These are phyloP conservation scores for Myxozyma sirexii DNA, from an alignment of 805 yeast species.

Conservation along the genomic window DNA sequence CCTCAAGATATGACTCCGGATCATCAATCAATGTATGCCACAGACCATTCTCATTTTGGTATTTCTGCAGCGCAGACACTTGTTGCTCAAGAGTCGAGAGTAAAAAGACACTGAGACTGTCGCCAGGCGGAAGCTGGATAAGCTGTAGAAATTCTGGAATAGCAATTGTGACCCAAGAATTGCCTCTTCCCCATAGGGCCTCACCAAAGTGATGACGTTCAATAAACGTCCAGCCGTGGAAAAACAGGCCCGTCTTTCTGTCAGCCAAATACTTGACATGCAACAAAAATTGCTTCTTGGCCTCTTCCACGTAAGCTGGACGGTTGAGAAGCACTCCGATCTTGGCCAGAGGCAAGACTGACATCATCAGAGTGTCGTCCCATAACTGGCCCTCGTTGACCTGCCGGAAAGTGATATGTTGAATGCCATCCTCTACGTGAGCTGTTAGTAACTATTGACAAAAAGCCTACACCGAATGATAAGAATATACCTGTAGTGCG, in stretches of 20 bases:
- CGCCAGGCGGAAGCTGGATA: constrained; percentile 40
- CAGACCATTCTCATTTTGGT: constrained; percentile 42
- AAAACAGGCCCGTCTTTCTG: constrained; percentile 42
- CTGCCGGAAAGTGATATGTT: constrained; percentile 44
- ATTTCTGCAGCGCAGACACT: constrained; percentile 39
- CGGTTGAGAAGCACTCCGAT: constrained; percentile 39
- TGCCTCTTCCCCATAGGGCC: constrained; percentile 47
- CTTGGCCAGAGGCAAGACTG: constrained; percentile 45
- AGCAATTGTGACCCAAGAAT: constrained; percentile 46
- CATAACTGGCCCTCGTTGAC: constrained; percentile 40
- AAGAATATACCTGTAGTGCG: constrained; percentile 40
- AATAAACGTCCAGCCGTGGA: constrained; percentile 41
- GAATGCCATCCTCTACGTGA: constrained; percentile 41
- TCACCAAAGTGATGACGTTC: constrained; percentile 4
- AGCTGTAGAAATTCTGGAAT: constrained; percentile 46
- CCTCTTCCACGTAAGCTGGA: constrained; percentile 44
- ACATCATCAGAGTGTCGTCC: constrained; percentile 43
- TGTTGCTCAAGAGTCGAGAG: constrained; percentile 42
- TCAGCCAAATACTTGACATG: constrained; percentile 43
- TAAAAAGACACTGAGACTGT: constrained; percentile 40
- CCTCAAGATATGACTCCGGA: constrained; percentile 37
- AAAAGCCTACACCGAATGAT: too few species aligned
- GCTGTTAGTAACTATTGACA: too few species aligned
- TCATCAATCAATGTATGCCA: constrained; percentile 45
- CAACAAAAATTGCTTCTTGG: constrained; percentile 43